Evolutionary conservation across 257 asterid genomes (phyloP), one percentile per base, ranked within the genome.

Genomic region (Jacaranda copaia): DNA sequence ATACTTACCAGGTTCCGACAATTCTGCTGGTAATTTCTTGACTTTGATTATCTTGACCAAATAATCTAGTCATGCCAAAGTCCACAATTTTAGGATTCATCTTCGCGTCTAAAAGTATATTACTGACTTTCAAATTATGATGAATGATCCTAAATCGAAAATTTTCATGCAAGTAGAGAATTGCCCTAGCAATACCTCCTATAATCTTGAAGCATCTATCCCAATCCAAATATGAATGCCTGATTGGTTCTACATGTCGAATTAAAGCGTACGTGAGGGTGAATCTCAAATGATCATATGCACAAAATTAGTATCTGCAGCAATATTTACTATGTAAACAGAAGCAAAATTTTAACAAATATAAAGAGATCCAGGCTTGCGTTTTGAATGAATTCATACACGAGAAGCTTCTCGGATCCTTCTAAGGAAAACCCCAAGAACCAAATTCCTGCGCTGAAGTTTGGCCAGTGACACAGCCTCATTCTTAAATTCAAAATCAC

Each of bases 21-120:
- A 87, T 79, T 56, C 64, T 81, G 4, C 25, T 67, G 19, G 89
- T 83, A n/a, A 36, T 77, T 51, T 58, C 85, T n/a, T 63, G 81
- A 64, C 81, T 81, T 57, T 85, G n/a, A n/a, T n/a, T 80, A 16
- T 80, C 83, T 1, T 57, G 62, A 1, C 6, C 72, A 57, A 79
- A 85, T n/a, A 85, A 42, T 71, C 81, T 68, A 7, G 89, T 88
- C 81, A 83, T 75, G n/a, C 89, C 91, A 72, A 87, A 85, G 74
- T 87, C 89, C 6, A 84, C 73, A 6, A 87, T 87, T 79, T 85
- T 87, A 0, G 86, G 81, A 43, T 83, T 76, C 89, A 87, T 79
- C 0, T 80, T 77, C 9, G 61, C 85, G 46, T 85, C 86, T 49
- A 85, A 14, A 25, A 85, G 85, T 65, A 85, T 15, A 53, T 85